Evolutionary conservation across 495 filamentous ascomycete species (phyloP).

Genomic region (Penicillium diatomitis): DNA sequence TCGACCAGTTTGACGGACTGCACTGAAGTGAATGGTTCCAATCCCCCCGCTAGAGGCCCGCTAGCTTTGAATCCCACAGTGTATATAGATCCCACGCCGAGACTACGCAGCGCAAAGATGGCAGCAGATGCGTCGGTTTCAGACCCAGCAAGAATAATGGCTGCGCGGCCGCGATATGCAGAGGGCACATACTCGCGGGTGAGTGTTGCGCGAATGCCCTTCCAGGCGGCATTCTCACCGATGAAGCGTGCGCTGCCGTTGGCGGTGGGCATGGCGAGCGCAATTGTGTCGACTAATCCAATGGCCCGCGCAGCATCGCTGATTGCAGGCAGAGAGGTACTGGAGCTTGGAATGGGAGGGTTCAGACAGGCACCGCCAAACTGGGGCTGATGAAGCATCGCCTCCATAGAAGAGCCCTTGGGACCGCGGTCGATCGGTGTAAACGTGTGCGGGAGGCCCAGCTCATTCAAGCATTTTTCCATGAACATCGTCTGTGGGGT

Average conservation of each 20-base stretch:
- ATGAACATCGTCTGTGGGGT: slow-evolving; percentile 74
- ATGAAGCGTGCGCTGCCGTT: slow-evolving; percentile 41
- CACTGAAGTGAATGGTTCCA: slow-evolving; percentile 72
- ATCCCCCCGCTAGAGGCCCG: slow-evolving; percentile 49
- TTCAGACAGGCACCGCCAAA: slow-evolving; percentile 76
- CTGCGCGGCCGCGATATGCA: slow-evolving; percentile 64
- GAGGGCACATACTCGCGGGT: slow-evolving; percentile 74
- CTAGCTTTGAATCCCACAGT: slow-evolving; percentile 73
- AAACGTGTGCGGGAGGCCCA: slow-evolving; percentile 73
- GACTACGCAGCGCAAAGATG: slow-evolving; percentile 64
- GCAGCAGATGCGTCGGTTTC: slow-evolving; percentile 63
- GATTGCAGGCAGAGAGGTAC: slow-evolving; percentile 50
- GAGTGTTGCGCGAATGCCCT: slow-evolving; percentile 69
- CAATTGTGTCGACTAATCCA: slow-evolving; percentile 71
- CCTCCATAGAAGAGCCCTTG: slow-evolving; percentile 49
- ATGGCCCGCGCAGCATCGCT: slow-evolving; percentile 67
- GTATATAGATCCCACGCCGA: slow-evolving; percentile 71
- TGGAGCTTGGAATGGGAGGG: slow-evolving; percentile 48
- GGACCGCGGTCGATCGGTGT: slow-evolving; percentile 62
- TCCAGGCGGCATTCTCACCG: slow-evolving; percentile 76
- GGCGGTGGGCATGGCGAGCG: slow-evolving; percentile 36
- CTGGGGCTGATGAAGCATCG: slow-evolving; percentile 55
- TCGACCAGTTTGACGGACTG: slow-evolving; percentile 67
- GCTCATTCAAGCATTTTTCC: slow-evolving; percentile 82
- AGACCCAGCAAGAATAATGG: slow-evolving; percentile 59